Conservation (phyloP, 495 filamentous ascomycete species). For the Aspergillus olivimuriae region DNA sequence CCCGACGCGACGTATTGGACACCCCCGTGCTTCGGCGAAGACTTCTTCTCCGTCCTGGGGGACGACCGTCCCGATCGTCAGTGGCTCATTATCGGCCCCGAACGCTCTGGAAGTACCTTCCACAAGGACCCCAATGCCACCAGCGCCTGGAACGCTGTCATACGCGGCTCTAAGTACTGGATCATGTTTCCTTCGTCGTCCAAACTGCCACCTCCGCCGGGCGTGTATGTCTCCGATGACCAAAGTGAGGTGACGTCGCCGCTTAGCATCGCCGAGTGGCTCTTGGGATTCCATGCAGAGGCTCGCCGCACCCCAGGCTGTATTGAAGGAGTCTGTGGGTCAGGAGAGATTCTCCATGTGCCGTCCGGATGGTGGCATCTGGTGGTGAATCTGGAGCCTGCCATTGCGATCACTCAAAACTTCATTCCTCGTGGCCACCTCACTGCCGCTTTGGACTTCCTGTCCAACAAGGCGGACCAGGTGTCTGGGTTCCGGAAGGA, state of each 20-base stretch:
- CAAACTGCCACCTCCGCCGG: slow-evolving; percentile 63
- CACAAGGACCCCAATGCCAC: slow-evolving; percentile 79
- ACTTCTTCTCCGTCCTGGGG: slow-evolving; percentile 80
- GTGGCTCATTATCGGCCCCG: slow-evolving; percentile 91
- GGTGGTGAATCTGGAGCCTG: slow-evolving; percentile 78
- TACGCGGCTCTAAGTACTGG: slow-evolving; percentile 94
- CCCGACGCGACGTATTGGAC: slow-evolving; percentile 64
- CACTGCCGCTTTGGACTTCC: slow-evolving; percentile 67
- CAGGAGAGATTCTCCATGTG: slow-evolving; percentile 90
- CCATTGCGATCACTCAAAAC: slow-evolving; percentile 92
- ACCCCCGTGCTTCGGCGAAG: slow-evolving; percentile 82
- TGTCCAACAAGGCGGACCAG: slow-evolving; percentile 75
- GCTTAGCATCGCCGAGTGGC: slow-evolving; percentile 93
- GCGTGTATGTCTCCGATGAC: slow-evolving; percentile 87
- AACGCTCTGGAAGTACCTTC: slow-evolving; percentile 87
- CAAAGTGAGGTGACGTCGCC: slow-evolving; percentile 92
- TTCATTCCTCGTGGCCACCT: slow-evolving; percentile 81
- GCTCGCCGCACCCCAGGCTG: slow-evolving; percentile 74
- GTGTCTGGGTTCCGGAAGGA: slow-evolving; percentile 78
- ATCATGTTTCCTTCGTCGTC: slow-evolving; percentile 80
- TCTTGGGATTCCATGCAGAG: slow-evolving; percentile 84
- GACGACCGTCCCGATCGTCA: slow-evolving; percentile 76
- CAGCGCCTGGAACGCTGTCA: slow-evolving; percentile 93
- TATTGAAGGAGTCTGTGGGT: slow-evolving; percentile 77
- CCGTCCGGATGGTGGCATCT: slow-evolving; percentile 96